phyloP scores from a whole-genome alignment of 2,329 filamentous ascomycete species.

The Penicillium sp. region DNA sequence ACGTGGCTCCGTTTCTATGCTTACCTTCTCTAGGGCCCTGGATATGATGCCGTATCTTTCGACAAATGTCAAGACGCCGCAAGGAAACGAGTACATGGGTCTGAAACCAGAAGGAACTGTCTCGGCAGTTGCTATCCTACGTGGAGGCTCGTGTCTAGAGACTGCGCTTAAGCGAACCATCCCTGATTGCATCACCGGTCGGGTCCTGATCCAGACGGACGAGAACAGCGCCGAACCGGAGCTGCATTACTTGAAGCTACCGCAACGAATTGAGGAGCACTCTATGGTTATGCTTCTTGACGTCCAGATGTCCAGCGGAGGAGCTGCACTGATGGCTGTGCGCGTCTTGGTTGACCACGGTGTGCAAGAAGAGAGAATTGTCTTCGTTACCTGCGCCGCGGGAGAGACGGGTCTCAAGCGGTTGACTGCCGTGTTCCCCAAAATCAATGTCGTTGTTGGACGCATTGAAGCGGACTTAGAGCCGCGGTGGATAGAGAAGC shows the following conservation, averaged over 20 bases:
- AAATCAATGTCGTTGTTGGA: slow-evolving; percentile 79
- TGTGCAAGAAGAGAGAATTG: slow-evolving; percentile 75
- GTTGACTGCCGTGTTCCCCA: slow-evolving; percentile 81
- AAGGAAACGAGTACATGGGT: slow-evolving; percentile 65
- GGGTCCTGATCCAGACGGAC: slow-evolving; percentile 87
- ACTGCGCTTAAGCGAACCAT: slow-evolving; percentile 83
- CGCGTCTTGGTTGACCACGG: slow-evolving; percentile 94
- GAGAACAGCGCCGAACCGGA: slow-evolving; percentile 82
- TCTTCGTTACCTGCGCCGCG: slow-evolving; percentile 88
- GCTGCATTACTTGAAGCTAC: slow-evolving; percentile 80
- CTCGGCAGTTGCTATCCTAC: slow-evolving; percentile 81
- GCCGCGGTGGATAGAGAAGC: slow-evolving; percentile 81
- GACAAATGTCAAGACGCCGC: slow-evolving; percentile 64
- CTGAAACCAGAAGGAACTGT: slow-evolving; percentile 67
- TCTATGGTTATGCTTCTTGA: slow-evolving; percentile 82
- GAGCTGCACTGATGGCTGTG: slow-evolving; percentile 84
- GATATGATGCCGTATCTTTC: slow-evolving; percentile 70
- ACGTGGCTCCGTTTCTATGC: not conserved
- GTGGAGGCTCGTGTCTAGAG: slow-evolving; percentile 84
- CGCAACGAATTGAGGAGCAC: slow-evolving; percentile 66
- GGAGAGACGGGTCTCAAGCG: slow-evolving; percentile 79
- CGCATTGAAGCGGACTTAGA: slow-evolving; percentile 77
- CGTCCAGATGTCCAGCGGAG: slow-evolving; percentile 90
- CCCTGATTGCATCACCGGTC: slow-evolving; percentile 84
- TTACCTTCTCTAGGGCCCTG: slow-evolving; percentile 54